phyloP scores from a whole-genome alignment of 2,329 filamentous ascomycete species.

The Pyrenophora tritici-repentis region DNA sequence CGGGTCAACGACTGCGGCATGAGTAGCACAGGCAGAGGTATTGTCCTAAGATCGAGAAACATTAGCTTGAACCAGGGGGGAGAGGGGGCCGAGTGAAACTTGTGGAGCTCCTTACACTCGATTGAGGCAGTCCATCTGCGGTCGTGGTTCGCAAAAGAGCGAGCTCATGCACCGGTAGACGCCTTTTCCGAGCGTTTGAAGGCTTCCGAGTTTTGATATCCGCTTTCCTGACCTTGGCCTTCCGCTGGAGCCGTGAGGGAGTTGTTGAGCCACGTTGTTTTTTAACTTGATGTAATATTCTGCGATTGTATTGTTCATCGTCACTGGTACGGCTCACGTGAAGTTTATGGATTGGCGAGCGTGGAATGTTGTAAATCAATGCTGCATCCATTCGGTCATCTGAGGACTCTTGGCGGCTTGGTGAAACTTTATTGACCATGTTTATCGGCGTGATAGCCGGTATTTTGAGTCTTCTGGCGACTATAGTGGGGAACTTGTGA shows the following conservation, averaged over 20 bases:
- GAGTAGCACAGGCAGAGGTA: constrained; percentile 2
- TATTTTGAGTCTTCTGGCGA: too few species aligned
- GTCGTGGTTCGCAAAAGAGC: constrained; percentile 35
- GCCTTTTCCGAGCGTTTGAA: constrained; percentile 24
- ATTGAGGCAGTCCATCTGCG: constrained; percentile 31
- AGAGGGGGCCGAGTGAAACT: background rate
- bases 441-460: too few species aligned
- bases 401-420: background rate
- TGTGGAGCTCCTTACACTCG: constrained; percentile 27
- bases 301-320: background rate
- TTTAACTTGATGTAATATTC: background rate
- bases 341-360: background rate
- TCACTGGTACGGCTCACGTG: background rate
- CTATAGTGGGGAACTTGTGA: too few species aligned
- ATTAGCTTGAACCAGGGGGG: constrained; percentile 15
- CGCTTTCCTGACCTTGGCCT: background rate
- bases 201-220: background rate
- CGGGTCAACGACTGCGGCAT: constrained; percentile 26
- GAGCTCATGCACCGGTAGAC: constrained; percentile 33
- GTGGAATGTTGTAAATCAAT: background rate
- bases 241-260: background rate
- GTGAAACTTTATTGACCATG: too few species aligned
- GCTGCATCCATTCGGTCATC: background rate
- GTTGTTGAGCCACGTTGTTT: background rate
- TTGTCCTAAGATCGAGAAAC: constrained; percentile 18